These are phyloP conservation scores for Termitomyces sp. DNA, from an alignment of 768 basidiomycete species.

Conservation along the genomic window DNA sequence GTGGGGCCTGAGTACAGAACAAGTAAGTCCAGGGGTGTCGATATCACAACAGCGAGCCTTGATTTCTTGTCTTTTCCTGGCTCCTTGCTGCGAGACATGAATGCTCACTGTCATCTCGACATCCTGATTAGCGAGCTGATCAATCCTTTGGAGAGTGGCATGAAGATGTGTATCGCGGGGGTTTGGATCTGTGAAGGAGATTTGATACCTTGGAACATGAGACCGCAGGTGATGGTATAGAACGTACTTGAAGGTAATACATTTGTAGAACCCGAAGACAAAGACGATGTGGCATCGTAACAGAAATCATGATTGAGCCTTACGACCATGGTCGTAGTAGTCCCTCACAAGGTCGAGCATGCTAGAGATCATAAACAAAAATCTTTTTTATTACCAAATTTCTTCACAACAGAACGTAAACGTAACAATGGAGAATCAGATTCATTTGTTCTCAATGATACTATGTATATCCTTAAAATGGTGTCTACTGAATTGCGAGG, in stretches of 20 bases:
- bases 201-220: background rate
- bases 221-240: background rate
- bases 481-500: constrained; percentile 16
- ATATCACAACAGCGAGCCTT: constrained; percentile 3
- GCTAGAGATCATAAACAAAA: background rate
- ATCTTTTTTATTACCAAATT: background rate
- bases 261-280: background rate
- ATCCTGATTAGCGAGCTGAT: constrained; percentile 58
- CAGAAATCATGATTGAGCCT: background rate
- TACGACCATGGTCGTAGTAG: background rate
- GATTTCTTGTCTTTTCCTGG: constrained; percentile 1
- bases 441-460: background rate
- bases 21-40: background rate
- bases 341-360: background rate
- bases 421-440: background rate
- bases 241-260: constrained; percentile 11
- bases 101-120: constrained; percentile 68
- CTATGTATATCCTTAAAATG: background rate
- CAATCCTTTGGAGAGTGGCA: constrained; percentile 48
- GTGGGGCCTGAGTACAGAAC: constrained; percentile 31
- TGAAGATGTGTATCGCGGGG: constrained; percentile 25
- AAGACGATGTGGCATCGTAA: constrained; percentile 1
- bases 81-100: constrained; percentile 1
- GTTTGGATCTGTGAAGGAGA: constrained; percentile 8
- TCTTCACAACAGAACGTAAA: background rate